Conservation (phyloP, 768 basidiomycete genomes). For the Sarcodon aspratus region DNA sequence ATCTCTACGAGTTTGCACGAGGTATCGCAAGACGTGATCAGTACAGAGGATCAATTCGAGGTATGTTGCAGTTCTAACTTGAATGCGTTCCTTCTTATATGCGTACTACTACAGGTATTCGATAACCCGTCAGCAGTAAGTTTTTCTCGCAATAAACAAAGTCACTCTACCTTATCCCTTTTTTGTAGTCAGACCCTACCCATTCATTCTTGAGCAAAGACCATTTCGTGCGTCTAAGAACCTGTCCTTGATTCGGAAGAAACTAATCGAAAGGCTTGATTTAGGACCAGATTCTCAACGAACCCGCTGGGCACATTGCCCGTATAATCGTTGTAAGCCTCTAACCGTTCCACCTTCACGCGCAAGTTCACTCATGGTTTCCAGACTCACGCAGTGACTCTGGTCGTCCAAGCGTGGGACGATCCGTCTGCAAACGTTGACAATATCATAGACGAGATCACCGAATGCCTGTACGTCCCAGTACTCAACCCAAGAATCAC, state of each 20-base stretch:
- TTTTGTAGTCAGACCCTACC: constrained; percentile 64
- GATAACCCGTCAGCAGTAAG: constrained; percentile 68
- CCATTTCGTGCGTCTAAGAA: constrained; percentile 52
- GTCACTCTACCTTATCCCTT: neutral
- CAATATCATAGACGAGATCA: constrained; percentile 16
- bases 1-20: constrained; percentile 51
- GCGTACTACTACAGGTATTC: constrained; percentile 38
- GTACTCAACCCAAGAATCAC: neutral
- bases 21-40: constrained; percentile 68
- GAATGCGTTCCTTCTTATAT: neutral
- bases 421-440: constrained; percentile 48
- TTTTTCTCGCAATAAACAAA: constrained; percentile 7
- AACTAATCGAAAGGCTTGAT: constrained; percentile 35
- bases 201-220: constrained; percentile 87
- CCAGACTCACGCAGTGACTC: constrained; percentile 51
- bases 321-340: constrained; percentile 46
- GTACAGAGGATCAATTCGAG: constrained; percentile 75
- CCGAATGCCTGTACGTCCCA: constrained; percentile 39
- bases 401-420: constrained; percentile 75
- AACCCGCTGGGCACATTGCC: constrained; percentile 70
- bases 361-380: neutral
- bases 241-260: neutral
- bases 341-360: neutral
- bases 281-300: constrained; percentile 74
- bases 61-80: constrained; percentile 15